Conservation (phyloP, 1,284 basidiomycete genomes). For the Ganoderma meredithae region DNA sequence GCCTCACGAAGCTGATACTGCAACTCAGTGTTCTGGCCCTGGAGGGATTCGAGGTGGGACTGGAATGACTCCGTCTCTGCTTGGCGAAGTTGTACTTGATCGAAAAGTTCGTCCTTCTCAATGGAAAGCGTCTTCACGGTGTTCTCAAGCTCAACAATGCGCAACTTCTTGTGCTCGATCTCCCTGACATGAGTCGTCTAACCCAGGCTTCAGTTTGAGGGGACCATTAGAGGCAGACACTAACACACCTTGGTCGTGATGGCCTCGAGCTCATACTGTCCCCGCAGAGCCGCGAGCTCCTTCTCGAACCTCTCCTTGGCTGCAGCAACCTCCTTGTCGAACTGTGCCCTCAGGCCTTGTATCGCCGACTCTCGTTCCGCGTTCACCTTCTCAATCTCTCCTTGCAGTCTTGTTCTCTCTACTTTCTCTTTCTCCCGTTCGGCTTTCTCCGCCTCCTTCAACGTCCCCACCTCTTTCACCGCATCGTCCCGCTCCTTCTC, state of each 20-base stretch:
- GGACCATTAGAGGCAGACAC: neutral
- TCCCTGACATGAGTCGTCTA: conserved; percentile 79
- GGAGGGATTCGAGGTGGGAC: conserved; percentile 74
- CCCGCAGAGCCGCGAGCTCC: conserved; percentile 69
- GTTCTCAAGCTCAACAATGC: conserved; percentile 74
- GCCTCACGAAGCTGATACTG: conserved; percentile 87
- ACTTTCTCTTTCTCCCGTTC: conserved; percentile 70
- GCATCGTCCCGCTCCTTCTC: conserved; percentile 91
- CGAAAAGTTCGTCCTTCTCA: conserved; percentile 84
- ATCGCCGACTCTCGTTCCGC: conserved; percentile 78
- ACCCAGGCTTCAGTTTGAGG: conserved; percentile 5
- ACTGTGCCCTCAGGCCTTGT: conserved; percentile 70
- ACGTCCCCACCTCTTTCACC: conserved; percentile 57
- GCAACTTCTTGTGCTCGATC: conserved; percentile 63
- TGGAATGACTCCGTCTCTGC: conserved; percentile 87
- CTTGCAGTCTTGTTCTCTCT: conserved; percentile 63
- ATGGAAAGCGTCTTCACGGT: conserved; percentile 70
- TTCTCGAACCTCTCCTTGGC: conserved; percentile 77
- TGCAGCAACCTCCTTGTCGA: conserved; percentile 76
- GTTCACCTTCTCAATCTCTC: conserved; percentile 65
- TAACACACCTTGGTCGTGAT: conserved; percentile 74
- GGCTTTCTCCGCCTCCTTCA: conserved; percentile 66
- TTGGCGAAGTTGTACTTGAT: conserved; percentile 84
- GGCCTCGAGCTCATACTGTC: conserved; percentile 81
- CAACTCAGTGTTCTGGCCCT: conserved; percentile 82